Conservation (phyloP, 1,284 basidiomycete species). For the Ceratobasidium sp. region DNA sequence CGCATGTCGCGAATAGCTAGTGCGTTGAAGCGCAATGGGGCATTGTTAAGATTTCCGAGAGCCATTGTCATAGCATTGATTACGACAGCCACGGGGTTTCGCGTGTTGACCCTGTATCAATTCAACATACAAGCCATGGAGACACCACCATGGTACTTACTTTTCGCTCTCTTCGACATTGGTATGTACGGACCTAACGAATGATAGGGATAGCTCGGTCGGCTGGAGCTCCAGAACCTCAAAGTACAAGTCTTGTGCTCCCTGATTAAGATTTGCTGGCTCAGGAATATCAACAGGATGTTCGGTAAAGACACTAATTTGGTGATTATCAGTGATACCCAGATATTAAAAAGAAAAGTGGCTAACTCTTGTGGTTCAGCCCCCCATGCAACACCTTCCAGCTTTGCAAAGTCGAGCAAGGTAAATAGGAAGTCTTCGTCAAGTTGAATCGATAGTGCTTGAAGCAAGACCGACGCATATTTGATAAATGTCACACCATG, state of each 20-base stretch:
- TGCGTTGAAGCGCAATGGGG: constrained; percentile 94
- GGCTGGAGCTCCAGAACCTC: constrained; percentile 98
- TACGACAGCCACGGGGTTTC: constrained; percentile 93
- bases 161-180: constrained; percentile 82
- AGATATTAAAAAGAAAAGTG: background rate
- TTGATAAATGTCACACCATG: constrained; percentile 98
- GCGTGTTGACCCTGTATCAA: constrained; percentile 69
- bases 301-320: constrained; percentile 74
- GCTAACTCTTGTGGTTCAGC: constrained; percentile 73
- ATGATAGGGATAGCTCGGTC: constrained; percentile 90
- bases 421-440: constrained; percentile 98
- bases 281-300: constrained; percentile 81
- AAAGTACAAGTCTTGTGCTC: constrained; percentile 89
- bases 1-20: constrained; percentile 96
- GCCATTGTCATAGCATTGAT: constrained; percentile 97
- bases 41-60: constrained; percentile 96
- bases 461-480: constrained; percentile 93
- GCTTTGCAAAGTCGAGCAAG: constrained; percentile 89
- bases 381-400: constrained; percentile 91
- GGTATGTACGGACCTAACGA: constrained; percentile 95
- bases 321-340: background rate
- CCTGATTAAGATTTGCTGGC: constrained; percentile 64
- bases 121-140: constrained; percentile 37
- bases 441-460: constrained; percentile 93
- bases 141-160: constrained; percentile 57